These are phyloP conservation scores for Mycena indigotica DNA, from an alignment of 768 basidiomycete species.

Conservation along the genomic window DNA sequence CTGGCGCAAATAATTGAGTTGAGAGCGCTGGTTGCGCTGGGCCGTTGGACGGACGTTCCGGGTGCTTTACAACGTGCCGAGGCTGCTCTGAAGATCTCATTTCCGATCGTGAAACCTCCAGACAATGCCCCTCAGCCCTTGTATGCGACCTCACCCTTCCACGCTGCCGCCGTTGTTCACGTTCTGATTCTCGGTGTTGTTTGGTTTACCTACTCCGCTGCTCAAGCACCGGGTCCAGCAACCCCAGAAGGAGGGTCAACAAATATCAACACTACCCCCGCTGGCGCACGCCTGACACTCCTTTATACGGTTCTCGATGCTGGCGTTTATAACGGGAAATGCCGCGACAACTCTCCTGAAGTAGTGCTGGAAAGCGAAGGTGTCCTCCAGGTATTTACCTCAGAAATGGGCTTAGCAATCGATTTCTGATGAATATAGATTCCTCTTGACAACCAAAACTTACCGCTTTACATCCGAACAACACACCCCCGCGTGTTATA, in stretches of 20 bases:
- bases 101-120: slow-evolving; percentile 15
- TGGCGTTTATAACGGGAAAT: slow-evolving; percentile 33
- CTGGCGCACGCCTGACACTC: slow-evolving; percentile 53
- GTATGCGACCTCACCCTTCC: slow-evolving; percentile 25
- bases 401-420: slow-evolving; percentile 21
- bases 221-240: not conserved
- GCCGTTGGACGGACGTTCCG: slow-evolving; percentile 54
- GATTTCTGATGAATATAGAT: slow-evolving; percentile 30
- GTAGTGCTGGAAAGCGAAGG: slow-evolving; percentile 35
- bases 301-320: slow-evolving; percentile 72
- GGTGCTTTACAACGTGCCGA: slow-evolving; percentile 55
- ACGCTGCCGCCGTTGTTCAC: slow-evolving; percentile 49
- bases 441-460: slow-evolving; percentile 35
- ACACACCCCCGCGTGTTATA: slow-evolving; percentile 72
- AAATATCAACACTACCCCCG: slow-evolving; percentile 37
- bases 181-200: slow-evolving; percentile 62
- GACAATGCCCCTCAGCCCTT: slow-evolving; percentile 5
- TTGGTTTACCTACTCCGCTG: slow-evolving; percentile 54
- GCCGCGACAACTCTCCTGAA: slow-evolving; percentile 35
- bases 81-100: slow-evolving; percentile 45
- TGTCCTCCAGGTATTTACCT: slow-evolving; percentile 33
- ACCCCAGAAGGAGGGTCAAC: not conserved
- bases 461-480: slow-evolving; percentile 54
- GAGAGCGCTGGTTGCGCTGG: slow-evolving; percentile 55
- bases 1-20: slow-evolving; percentile 60